These are phyloP conservation scores for Lentinus brumalis DNA, from an alignment of 768 basidiomycete genomes.

Conservation along the genomic window DNA sequence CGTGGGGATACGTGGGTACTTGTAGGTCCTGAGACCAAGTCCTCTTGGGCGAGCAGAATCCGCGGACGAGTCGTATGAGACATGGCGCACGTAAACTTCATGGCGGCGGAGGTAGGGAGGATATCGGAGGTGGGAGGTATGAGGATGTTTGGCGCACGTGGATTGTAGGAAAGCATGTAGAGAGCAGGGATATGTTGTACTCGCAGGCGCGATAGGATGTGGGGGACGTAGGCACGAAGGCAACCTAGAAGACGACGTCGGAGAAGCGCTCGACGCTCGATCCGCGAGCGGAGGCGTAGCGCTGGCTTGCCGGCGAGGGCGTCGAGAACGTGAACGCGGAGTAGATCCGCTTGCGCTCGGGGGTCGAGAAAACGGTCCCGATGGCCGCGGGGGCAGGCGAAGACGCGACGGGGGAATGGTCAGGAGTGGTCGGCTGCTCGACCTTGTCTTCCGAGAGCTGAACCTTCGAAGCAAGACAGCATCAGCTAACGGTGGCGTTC, in stretches of 20 bases:
- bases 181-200: not conserved
- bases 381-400: slow-evolving; percentile 32
- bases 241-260: slow-evolving; percentile 11
- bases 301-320: slow-evolving; percentile 62
- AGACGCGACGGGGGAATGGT: slow-evolving; percentile 23
- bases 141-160: not conserved
- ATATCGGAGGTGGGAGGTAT: not conserved
- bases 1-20: not conserved
- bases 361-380: slow-evolving; percentile 59
- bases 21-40: slow-evolving; percentile 12
- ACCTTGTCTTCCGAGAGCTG: not conserved
- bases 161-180: not conserved
- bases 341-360: slow-evolving; percentile 72
- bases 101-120: not conserved
- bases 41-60: not conserved
- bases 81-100: not conserved
- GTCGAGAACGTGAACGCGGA: slow-evolving; percentile 79
- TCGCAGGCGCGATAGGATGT: not conserved
- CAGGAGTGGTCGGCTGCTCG: slow-evolving; percentile 14
- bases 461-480: slow-evolving; percentile 1
- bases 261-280: slow-evolving; percentile 27
- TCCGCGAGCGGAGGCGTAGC: slow-evolving; percentile 39
- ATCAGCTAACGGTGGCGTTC: not conserved
- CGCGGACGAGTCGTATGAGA: not conserved
- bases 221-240: not conserved